phyloP scores from a whole-genome alignment of 768 basidiomycete species.

The Suillus subalutaceus region DNA sequence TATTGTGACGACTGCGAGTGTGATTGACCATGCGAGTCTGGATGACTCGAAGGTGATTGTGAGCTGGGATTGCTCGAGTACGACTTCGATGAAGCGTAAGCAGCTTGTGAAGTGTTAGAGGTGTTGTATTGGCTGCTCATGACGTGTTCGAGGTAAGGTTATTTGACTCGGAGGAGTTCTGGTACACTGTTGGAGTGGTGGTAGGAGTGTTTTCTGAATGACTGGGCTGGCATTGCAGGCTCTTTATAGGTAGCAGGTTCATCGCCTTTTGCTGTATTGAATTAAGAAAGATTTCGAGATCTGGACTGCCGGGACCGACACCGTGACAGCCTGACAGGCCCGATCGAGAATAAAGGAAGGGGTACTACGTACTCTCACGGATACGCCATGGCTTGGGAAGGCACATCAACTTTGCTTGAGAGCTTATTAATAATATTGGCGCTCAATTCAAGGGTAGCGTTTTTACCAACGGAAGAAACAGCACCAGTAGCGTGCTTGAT shows the following conservation, averaged over 20 bases:
- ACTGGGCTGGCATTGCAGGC: background rate
- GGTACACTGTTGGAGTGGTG: background rate
- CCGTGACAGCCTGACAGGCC: constrained; percentile 19
- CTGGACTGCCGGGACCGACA: constrained; percentile 34
- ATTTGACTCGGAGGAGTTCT: constrained; percentile 7
- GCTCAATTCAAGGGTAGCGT: constrained; percentile 6
- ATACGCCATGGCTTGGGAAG: constrained; percentile 19
- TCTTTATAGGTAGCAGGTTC: constrained; percentile 32
- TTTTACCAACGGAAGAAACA: background rate
- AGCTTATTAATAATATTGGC: constrained; percentile 12
- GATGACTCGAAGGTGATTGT: constrained; percentile 23
- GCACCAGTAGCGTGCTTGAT: constrained; percentile 2
- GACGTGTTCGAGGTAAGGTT: constrained; percentile 8
- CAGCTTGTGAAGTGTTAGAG: constrained; percentile 17
- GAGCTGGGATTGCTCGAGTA: constrained; percentile 15
- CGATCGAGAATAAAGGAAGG: constrained; percentile 21
- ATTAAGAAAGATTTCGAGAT: constrained; percentile 15
- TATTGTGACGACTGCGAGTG: constrained; percentile 30
- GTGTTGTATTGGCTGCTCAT: constrained; percentile 33
- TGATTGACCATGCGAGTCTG: constrained; percentile 24
- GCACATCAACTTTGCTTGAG: constrained; percentile 11
- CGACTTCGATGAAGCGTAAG: constrained; percentile 26
- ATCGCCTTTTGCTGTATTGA: constrained; percentile 31
- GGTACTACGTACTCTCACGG: constrained; percentile 21
- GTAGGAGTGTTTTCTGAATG: constrained; percentile 12